Base-by-base conservation (phyloP, 768 basidiomycete genomes). In the Tephrocybe sp. region DNA sequence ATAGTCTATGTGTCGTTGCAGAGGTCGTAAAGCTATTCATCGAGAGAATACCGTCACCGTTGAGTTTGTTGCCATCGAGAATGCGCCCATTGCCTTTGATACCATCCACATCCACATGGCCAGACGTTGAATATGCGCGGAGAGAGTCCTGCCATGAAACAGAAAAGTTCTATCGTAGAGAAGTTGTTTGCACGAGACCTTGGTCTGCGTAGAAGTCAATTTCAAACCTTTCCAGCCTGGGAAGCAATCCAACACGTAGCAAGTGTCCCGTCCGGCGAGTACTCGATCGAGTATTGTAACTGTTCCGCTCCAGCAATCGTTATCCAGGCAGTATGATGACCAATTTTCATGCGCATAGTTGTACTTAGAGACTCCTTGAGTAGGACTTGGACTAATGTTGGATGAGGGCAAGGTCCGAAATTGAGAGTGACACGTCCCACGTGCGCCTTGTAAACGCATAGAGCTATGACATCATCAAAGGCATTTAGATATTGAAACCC, bases 231-330 rank as follows among this genome's bases (percentile, higher is more conserved):
- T n/a, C 62, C 63, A 5, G 53, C 48, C 25, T 66, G 61, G 0
- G 65, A 66, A 7, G 55, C 46, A 2, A 66, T 60, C 61, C 61
- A 64, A 41, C 63, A 65, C 10, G 58, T 61, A 2, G 54, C 59
- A 0, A 53, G 28, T 24, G 41, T 44, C 14, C 42, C 41, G 32
- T 59, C 59, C 6, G 58, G 40, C 1, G 50, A 59, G 21, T 54
- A 40, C 33, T 61, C 54, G 15, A 62, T 54, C 4, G 23, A 38
- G 45, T 64, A 51, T 25, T 51, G 51, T 2, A 50, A 7, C n/a
- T 45, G 44, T 30, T 59, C 53, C 18, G 37, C 36, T 1, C 46
- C 61, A 0, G 58, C 56, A 2, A 62, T 55, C 3, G 21, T 43
- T 15, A 64, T 43, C 59, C 63, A 64, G 1, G 61, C 58, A 18